Conservation (phyloP, 768 basidiomycete species). For the Steccherinum ochraceum region DNA sequence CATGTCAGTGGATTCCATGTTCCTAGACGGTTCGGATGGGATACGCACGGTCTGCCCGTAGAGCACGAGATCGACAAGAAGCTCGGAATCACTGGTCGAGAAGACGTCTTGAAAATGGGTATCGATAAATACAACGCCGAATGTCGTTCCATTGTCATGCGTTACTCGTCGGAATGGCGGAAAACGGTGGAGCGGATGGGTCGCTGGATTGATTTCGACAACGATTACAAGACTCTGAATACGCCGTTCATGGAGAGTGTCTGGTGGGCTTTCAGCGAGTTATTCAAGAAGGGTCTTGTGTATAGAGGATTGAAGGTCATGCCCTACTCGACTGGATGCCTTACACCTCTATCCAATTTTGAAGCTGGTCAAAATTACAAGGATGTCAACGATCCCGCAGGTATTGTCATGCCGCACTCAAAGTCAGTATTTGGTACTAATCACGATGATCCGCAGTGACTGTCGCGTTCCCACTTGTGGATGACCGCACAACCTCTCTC, state of each 20-base stretch:
- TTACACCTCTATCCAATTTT: slow-evolving; percentile 95
- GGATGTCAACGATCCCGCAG: slow-evolving; percentile 90
- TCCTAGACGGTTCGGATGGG: slow-evolving; percentile 94
- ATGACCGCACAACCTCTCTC: slow-evolving; percentile 85
- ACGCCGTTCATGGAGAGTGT: slow-evolving; percentile 93
- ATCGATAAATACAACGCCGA: slow-evolving; percentile 97
- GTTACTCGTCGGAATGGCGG: slow-evolving; percentile 93
- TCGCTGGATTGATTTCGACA: slow-evolving; percentile 99
- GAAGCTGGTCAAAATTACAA: slow-evolving; percentile 91
- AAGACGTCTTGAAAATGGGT: slow-evolving; percentile 91
- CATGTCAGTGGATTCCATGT: slow-evolving; percentile 92
- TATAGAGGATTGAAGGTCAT: slow-evolving; percentile 93
- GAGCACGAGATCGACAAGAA: slow-evolving; percentile 99
- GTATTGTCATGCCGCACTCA: slow-evolving; percentile 34
- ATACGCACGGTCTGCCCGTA: slow-evolving; percentile 96
- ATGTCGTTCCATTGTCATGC: slow-evolving; percentile 95
- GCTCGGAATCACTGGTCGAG: slow-evolving; percentile 85
- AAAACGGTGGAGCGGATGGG: slow-evolving; percentile 95
- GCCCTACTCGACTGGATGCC: slow-evolving; percentile 96
- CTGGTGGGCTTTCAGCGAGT: slow-evolving; percentile 97
- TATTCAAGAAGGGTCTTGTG: slow-evolving; percentile 89
- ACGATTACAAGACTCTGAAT: slow-evolving; percentile 98
- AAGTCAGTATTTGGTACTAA: background rate
- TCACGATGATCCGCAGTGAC: slow-evolving; percentile 50
- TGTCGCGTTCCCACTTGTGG: slow-evolving; percentile 86